Percentiles rank a stretch among this genome's conserved stretches.
These are phyloP conservation scores for Ophiosphaerella narmari DNA, from an alignment of 2,329 filamentous ascomycete genomes.

Conservation along the genomic window DNA sequence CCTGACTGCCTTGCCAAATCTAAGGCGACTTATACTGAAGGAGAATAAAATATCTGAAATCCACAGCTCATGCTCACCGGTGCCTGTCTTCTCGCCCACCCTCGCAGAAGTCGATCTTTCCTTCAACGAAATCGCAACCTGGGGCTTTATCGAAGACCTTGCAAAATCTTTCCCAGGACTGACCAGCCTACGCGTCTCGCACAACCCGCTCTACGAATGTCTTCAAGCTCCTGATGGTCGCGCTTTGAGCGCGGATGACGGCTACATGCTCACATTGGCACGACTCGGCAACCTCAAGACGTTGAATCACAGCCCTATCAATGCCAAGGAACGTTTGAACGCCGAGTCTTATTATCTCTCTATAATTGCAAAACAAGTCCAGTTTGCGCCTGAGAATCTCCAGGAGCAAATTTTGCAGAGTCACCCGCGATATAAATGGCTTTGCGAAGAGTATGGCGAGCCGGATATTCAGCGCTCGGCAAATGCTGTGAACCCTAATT, in stretches of 20 bases:
- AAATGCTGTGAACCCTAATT: constrained; percentile 69
- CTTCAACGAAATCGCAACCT: constrained; percentile 58
- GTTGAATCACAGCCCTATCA: constrained; percentile 75
- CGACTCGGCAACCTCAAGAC: constrained; percentile 69
- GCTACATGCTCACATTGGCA: constrained; percentile 85
- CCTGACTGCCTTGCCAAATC: constrained; percentile 62
- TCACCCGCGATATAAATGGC: constrained; percentile 73
- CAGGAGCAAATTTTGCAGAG: constrained; percentile 58
- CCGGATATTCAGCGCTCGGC: constrained; percentile 62
- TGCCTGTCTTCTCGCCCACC: constrained; percentile 35
- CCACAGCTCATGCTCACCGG: constrained; percentile 14
- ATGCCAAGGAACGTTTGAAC: constrained; percentile 75
- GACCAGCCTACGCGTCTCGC: constrained; percentile 74
- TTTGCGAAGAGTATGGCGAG: constrained; percentile 77
- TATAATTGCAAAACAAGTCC: constrained; percentile 76
- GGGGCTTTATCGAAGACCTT: constrained; percentile 75
- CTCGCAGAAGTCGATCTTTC: constrained; percentile 51
- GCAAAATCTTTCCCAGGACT: constrained; percentile 72
- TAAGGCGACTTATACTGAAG: constrained; percentile 66
- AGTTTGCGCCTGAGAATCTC: constrained; percentile 61
- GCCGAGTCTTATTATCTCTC: constrained; percentile 94
- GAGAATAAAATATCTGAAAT: constrained; percentile 69
- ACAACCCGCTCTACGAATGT: constrained; percentile 80
- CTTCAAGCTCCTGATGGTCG: constrained; percentile 50
- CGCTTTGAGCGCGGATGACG: constrained; percentile 68